These are phyloP conservation scores for Nicotiana sylvestris DNA, from an alignment of 257 asterid genomes.

Conservation along the genomic window DNA sequence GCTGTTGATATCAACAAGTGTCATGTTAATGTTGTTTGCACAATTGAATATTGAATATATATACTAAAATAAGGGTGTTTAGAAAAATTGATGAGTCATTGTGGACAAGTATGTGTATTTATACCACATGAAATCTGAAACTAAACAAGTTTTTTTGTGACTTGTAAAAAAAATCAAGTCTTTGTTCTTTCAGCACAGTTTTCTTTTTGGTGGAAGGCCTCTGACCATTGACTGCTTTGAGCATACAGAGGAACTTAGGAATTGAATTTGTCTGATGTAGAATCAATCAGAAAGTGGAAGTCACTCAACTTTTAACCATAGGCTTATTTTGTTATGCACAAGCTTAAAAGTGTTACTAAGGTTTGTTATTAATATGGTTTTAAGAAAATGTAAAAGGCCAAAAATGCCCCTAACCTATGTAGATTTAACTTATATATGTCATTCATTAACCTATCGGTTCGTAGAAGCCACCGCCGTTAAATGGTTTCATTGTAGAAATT, in stretches of 20 bases:
- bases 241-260: not conserved
- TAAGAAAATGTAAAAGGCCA: too few species aligned
- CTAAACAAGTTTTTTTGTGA: not conserved
- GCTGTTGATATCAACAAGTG: not conserved
- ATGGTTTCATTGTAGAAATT: too few species aligned
- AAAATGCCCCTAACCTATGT: too few species aligned
- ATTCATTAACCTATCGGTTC: too few species aligned
- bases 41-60: not conserved
- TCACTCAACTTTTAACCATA: not conserved
- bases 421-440: too few species aligned
- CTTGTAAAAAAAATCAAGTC: not conserved
- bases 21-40: not conserved
- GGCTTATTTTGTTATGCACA: not conserved
- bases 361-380: not conserved
- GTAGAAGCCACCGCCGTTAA: too few species aligned
- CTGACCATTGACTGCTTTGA: slow-evolving; percentile 21
- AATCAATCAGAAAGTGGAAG: not conserved
- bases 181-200: not conserved
- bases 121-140: not conserved
- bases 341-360: not conserved
- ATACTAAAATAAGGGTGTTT: not conserved
- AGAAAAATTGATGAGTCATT: not conserved
- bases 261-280: slow-evolving; percentile 20
- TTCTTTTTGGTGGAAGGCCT: not conserved
- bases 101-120: not conserved